Evolutionary conservation across 306 rosid genomes (phyloP), one percentile per base, ranked within the genome.

Genomic region (Inga leiocalycina): DNA sequence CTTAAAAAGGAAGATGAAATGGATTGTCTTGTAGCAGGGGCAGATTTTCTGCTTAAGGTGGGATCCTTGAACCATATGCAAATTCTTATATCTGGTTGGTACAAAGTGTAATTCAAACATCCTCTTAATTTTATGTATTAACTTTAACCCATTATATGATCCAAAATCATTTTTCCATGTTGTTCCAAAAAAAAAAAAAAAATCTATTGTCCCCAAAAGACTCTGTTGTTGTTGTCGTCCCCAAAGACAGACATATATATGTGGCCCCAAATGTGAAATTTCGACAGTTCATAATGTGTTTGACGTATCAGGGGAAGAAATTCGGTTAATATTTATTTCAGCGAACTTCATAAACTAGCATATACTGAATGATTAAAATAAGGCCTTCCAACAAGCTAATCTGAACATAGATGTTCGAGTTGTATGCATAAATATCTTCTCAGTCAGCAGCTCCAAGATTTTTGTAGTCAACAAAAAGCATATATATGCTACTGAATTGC

Each of bases 21-120:
- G 97, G 92, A 91, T 84, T 90, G 99, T 89, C 97, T 96, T 59
- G 99, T 96, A n/a, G 93, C 91, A 6, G 99, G 99, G 84, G 91
- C 97, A 71, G 91, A 96, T 88, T 96, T 94, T 92, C 92, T 96
- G 74, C 95, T 96, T 12, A 93, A 96, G 99, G 99, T 92, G 84
- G 35, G 88, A 88, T 81, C 79, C 72, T 84, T 46, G 65, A 54
- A 61, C 79, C 66, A 56, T 41, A 81, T 79, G 20, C 81, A 68
- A 69, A 15, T 68, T 78, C 54, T 84, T 59, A 35, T 69, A 70
- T 74, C 62, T 73, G 51, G 57, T 81, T 81, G 56, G 34, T 49
- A 73, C 22, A 77, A 77, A 52, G 20, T 59, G 73, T 48, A 80
- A 84, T 52, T 22, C 17, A 12, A 65, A 52, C 67, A 77, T 77